A percentile compares a stretch with the other conserved stretches of the same genome.
Conservation (phyloP, 441 rosid genomes). For the Bruguiera hainesii region DNA sequence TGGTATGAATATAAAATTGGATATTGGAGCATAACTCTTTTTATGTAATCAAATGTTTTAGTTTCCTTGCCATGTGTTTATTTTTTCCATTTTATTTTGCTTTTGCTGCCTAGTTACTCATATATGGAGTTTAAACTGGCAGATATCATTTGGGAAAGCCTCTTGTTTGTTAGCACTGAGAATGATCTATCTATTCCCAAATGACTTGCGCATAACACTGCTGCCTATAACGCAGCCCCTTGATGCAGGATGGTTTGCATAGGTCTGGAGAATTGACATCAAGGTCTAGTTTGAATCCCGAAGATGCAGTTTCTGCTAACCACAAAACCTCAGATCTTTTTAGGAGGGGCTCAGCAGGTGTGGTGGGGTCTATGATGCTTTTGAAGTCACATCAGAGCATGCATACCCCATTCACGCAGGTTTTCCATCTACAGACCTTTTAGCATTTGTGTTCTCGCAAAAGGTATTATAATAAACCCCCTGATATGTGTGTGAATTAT, state of each 20-base stretch:
- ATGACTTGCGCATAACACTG: slow-evolving; percentile 14
- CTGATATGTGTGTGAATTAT: slow-evolving; percentile 13
- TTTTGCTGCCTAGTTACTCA: too few relatives aligned
- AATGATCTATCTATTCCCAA: slow-evolving; percentile 4
- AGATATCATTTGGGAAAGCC: not conserved
- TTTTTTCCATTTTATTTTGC: too few relatives aligned
- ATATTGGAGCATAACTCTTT: too few relatives aligned
- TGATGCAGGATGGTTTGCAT: slow-evolving; percentile 34
- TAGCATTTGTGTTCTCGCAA: slow-evolving; percentile 2
- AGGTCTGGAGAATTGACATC: slow-evolving; percentile 28
- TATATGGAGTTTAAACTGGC: too few relatives aligned
- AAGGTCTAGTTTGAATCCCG: slow-evolving; percentile 32
- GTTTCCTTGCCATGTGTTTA: too few relatives aligned
- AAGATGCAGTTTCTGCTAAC: slow-evolving; percentile 30
- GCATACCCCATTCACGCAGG: slow-evolving; percentile 98
- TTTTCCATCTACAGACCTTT: slow-evolving; percentile 26
- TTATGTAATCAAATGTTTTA: too few relatives aligned
- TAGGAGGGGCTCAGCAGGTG: slow-evolving; percentile 91
- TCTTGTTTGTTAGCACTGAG: not conserved
- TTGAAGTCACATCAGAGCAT: slow-evolving; percentile 72
- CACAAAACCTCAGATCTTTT: slow-evolving; percentile 36
- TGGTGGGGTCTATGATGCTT: slow-evolving; percentile 80
- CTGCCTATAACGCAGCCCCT: slow-evolving; percentile 37
- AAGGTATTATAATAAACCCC: slow-evolving; percentile 5
- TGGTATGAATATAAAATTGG: too few relatives aligned